A percentile compares a stretch with the other conserved stretches of the same genome.
These are phyloP conservation scores for Calonectria honghensis DNA, from an alignment of 2,329 filamentous ascomycete genomes.

Conservation along the genomic window DNA sequence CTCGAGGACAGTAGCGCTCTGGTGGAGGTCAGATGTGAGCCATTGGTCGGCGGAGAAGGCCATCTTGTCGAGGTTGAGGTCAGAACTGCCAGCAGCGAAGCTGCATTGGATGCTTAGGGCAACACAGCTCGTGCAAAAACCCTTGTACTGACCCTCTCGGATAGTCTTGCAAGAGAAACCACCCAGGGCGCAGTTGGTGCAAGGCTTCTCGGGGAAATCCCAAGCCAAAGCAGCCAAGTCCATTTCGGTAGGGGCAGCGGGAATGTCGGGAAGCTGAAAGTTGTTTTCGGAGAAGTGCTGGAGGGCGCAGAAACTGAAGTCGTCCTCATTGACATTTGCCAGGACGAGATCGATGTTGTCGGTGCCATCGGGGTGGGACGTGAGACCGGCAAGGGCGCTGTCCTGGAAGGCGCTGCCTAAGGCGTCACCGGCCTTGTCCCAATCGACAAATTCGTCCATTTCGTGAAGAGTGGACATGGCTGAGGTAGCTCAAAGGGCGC, in stretches of 20 bases:
- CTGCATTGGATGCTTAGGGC: slow-evolving; percentile 76
- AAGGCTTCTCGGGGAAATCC: slow-evolving; percentile 69
- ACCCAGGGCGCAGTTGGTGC: slow-evolving; percentile 70
- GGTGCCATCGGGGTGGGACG: slow-evolving; percentile 54
- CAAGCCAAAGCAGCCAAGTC: slow-evolving; percentile 56
- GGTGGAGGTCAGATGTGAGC: slow-evolving; percentile 66
- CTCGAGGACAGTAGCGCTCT: slow-evolving; percentile 59
- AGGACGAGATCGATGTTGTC: slow-evolving; percentile 72
- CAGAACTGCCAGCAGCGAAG: slow-evolving; percentile 65
- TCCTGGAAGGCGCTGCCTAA: slow-evolving; percentile 59
- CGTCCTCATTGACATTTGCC: slow-evolving; percentile 74
- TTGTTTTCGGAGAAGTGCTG: slow-evolving; percentile 72
- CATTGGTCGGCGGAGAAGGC: slow-evolving; percentile 68
- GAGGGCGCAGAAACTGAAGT: slow-evolving; percentile 76
- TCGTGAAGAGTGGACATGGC: slow-evolving; percentile 67
- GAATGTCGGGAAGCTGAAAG: slow-evolving; percentile 56
- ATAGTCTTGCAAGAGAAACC: slow-evolving; percentile 77
- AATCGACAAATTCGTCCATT: slow-evolving; percentile 79
- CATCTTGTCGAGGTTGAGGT: slow-evolving; percentile 58
- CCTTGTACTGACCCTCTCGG: slow-evolving; percentile 74
- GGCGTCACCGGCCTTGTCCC: slow-evolving; percentile 70
- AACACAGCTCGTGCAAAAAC: slow-evolving; percentile 78
- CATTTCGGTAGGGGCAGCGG: slow-evolving; percentile 57
- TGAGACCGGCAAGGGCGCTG: slow-evolving; percentile 60
- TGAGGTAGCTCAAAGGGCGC: slow-evolving; percentile 45